Percentiles rank a stretch among this genome's conserved stretches.
phyloP scores from a whole-genome alignment of 306 rosid genomes.

The Cucumis cinereus region DNA sequence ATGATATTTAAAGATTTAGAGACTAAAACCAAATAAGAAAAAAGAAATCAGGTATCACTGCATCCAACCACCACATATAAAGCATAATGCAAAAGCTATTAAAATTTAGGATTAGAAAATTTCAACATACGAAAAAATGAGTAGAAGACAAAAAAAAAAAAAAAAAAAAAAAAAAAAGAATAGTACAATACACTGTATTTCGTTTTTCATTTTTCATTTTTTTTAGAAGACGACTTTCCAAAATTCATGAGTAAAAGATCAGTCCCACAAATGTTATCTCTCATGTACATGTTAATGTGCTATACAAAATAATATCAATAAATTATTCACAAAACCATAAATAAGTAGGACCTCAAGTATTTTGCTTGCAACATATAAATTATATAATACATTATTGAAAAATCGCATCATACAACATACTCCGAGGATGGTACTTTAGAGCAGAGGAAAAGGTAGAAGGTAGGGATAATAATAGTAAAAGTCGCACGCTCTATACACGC shows the following conservation, averaged over 20 bases:
- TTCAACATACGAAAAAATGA: not conserved
- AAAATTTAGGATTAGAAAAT: not conserved
- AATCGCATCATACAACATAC: conserved; percentile 1
- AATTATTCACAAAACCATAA: not conserved
- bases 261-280: not conserved
- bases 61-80: not conserved
- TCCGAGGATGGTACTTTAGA: not conserved
- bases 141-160: not conserved
- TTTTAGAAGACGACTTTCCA: too few relatives aligned
- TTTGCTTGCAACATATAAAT: not conserved
- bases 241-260: not conserved
- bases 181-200: too few relatives aligned
- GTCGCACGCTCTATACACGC: conserved; percentile 42
- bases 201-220: too few relatives aligned
- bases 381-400: not conserved
- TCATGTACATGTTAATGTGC: not conserved
- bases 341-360: not conserved
- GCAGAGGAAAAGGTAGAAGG: not conserved
- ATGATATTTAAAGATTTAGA: not conserved
- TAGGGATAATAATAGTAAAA: conserved; percentile 23
- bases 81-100: not conserved
- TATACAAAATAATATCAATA: not conserved
- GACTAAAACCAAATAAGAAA: not conserved
- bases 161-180: too few relatives aligned
- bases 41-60: not conserved